These are phyloP conservation scores for Juglanconis juglandina DNA, from an alignment of 2,329 filamentous ascomycete genomes.

Conservation along the genomic window DNA sequence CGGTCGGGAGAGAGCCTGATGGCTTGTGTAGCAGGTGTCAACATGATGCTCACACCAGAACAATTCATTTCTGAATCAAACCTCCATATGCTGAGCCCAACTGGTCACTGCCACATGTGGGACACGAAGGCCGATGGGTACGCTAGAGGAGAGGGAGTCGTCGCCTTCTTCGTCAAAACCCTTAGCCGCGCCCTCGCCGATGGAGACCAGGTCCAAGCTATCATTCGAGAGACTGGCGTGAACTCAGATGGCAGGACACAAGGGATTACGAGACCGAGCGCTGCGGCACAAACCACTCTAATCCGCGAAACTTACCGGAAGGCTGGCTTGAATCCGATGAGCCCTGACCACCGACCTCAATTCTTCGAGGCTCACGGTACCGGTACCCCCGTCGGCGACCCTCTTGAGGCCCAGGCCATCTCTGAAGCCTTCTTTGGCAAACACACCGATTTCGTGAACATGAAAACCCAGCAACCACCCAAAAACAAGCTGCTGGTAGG, in stretches of 20 bases:
- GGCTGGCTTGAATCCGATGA: conserved; percentile 36
- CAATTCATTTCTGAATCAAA: conserved; percentile 41
- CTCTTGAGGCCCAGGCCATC: conserved; percentile 42
- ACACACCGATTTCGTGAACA: neutral
- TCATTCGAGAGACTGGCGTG: conserved; percentile 45
- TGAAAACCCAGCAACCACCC: neutral
- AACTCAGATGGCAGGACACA: conserved; percentile 49
- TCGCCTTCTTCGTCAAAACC: conserved; percentile 48
- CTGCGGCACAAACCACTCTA: conserved; percentile 39
- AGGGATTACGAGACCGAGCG: conserved; percentile 55
- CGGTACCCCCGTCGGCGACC: conserved; percentile 37
- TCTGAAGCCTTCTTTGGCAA: conserved; percentile 35
- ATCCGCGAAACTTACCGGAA: conserved; percentile 42
- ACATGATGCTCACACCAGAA: conserved; percentile 41
- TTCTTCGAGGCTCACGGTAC: conserved; percentile 47
- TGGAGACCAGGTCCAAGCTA: conserved; percentile 41
- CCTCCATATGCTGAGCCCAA: conserved; percentile 42
- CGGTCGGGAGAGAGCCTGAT: conserved; percentile 36
- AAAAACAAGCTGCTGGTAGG: conserved; percentile 33
- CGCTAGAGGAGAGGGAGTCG: conserved; percentile 54
- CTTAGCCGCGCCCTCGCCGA: conserved; percentile 48
- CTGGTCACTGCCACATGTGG: conserved; percentile 44
- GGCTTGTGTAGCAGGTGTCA: conserved; percentile 42
- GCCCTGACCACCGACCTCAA: conserved; percentile 36
- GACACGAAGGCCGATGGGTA: conserved; percentile 53